Evolutionary conservation across 2,329 filamentous ascomycete species (phyloP).

Genomic region (Paramyrothecium sp.): DNA sequence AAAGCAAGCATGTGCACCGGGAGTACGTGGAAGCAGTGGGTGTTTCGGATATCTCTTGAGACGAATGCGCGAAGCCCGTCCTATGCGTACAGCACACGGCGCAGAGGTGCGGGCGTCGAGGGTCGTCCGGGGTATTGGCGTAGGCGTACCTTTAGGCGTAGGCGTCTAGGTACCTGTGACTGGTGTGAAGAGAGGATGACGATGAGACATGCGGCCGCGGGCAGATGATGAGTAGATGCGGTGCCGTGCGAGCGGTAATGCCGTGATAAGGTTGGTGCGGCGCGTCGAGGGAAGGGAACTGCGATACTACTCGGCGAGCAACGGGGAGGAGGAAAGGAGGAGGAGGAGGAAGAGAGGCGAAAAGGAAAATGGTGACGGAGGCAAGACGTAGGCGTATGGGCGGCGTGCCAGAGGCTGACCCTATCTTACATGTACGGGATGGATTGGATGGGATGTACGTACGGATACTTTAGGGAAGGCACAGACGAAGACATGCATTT

Average conservation of each 20-base stretch:
- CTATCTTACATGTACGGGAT: neutral
- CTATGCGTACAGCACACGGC: neutral
- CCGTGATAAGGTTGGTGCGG: no score
- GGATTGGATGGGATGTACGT: constrained; percentile 4
- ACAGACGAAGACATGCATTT: no score
- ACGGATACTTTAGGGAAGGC: no score
- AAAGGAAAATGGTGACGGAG: neutral
- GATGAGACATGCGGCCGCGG: neutral
- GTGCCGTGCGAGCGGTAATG: no score
- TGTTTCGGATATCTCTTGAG: neutral
- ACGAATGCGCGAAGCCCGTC: neutral
- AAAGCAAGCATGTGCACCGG: no score
- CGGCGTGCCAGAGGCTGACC: no score
- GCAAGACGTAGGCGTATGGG: neutral
- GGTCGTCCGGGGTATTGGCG: neutral
- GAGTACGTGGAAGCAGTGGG: no score
- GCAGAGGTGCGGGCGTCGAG: neutral
- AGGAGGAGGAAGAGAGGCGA: neutral
- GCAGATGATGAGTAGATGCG: neutral
- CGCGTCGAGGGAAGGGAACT: neutral
- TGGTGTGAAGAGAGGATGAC: neutral
- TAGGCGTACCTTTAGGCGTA: no score
- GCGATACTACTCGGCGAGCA: neutral
- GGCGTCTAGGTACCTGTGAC: neutral
- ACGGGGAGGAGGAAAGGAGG: neutral